phyloP scores from a whole-genome alignment of 768 basidiomycete species.

The Tubosaeta brunneosetosa region DNA sequence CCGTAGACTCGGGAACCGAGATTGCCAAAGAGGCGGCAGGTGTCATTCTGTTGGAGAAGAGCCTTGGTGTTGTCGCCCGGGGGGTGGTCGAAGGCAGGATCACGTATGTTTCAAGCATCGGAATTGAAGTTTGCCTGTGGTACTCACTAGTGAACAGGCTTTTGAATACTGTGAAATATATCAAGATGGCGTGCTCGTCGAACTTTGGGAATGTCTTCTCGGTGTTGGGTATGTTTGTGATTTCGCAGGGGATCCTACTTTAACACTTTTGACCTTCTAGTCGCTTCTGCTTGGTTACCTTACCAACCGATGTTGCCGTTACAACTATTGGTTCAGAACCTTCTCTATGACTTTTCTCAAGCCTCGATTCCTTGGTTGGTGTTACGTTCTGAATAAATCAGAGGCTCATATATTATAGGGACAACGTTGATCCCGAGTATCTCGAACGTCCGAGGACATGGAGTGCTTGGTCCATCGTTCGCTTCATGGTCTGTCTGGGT shows the following conservation, averaged over 20 bases:
- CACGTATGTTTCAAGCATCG: slow-evolving; percentile 21
- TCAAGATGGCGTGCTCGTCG: slow-evolving; percentile 36
- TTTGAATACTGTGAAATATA: slow-evolving; percentile 35
- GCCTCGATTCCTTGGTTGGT: slow-evolving; percentile 33
- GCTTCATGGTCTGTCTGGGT: slow-evolving; percentile 34
- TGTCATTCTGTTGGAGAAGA: slow-evolving; percentile 35
- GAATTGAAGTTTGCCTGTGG: not conserved
- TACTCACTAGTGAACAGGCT: slow-evolving; percentile 25
- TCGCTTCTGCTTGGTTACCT: slow-evolving; percentile 36
- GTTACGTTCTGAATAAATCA: not conserved
- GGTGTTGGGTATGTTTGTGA: slow-evolving; percentile 22
- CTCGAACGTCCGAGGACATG: slow-evolving; percentile 28
- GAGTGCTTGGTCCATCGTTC: slow-evolving; percentile 33
- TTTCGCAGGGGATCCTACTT: not conserved
- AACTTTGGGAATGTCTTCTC: slow-evolving; percentile 35
- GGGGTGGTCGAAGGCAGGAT: slow-evolving; percentile 32
- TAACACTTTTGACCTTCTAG: slow-evolving; percentile 9
- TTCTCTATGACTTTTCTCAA: slow-evolving; percentile 36
- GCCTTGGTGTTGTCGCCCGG: slow-evolving; percentile 29
- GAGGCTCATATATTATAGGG: slow-evolving; percentile 20
- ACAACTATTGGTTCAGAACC: slow-evolving; percentile 30
- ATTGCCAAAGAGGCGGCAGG: slow-evolving; percentile 38
- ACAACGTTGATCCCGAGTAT: slow-evolving; percentile 37
- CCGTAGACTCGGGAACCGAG: slow-evolving; percentile 30
- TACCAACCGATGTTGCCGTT: slow-evolving; percentile 35